phyloP scores from a whole-genome alignment of 192 early-diverging fungal species.

The Linderina pennispora region DNA sequence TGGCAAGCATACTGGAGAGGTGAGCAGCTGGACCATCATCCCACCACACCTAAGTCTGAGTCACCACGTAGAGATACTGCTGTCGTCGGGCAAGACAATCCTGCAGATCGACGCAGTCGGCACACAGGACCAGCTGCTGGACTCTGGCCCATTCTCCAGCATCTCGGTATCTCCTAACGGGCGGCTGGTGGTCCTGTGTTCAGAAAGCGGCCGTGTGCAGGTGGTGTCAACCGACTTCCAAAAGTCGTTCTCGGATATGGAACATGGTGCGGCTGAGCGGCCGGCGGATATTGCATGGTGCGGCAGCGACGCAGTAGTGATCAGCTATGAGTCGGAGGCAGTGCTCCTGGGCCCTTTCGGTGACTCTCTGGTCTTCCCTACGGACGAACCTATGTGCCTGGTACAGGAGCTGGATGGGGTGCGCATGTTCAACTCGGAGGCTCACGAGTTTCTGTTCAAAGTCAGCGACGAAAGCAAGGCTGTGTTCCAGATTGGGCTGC shows the following conservation, averaged over 20 bases:
- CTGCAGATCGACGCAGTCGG: constrained; percentile 75
- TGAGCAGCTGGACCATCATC: constrained; percentile 84
- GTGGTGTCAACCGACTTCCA: constrained; percentile 96
- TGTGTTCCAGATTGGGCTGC: constrained; percentile 94
- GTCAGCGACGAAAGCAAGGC: constrained; percentile 48
- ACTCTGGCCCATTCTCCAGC: constrained; percentile 81
- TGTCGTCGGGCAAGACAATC: constrained; percentile 70
- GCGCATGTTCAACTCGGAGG: constrained; percentile 76
- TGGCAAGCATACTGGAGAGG: constrained; percentile 56
- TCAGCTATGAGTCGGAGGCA: constrained; percentile 77
- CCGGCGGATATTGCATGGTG: constrained; percentile 58
- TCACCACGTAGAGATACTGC: constrained; percentile 83
- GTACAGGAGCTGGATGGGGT: constrained; percentile 90
- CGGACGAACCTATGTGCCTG: constrained; percentile 76
- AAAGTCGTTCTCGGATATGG: constrained; percentile 82
- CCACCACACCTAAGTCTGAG: constrained; percentile 83
- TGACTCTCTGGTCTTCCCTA: constrained; percentile 52
- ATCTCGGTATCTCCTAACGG: constrained; percentile 94
- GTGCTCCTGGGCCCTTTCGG: constrained; percentile 92
- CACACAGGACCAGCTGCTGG: constrained; percentile 73
- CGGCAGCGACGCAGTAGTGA: constrained; percentile 87
- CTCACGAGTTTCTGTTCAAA: constrained; percentile 82
- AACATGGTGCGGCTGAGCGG: constrained; percentile 7
- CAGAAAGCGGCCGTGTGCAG: constrained; percentile 69
- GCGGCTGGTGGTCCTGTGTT: constrained; percentile 85